Conservation (phyloP, 2,329 filamentous ascomycete species). For the Ophiostoma sp. region DNA sequence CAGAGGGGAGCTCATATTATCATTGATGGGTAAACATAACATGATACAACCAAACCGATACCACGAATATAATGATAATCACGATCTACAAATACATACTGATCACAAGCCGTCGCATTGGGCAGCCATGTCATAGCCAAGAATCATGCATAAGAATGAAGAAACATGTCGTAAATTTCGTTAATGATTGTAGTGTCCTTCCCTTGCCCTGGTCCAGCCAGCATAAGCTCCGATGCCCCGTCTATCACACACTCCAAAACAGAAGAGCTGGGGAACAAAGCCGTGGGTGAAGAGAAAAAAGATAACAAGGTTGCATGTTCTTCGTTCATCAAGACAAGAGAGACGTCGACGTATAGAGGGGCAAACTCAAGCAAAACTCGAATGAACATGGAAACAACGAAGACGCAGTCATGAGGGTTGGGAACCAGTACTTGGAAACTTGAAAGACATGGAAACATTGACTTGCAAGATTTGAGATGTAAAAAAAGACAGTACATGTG, state of each 20-base stretch:
- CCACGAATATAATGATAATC: not conserved
- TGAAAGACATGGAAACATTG: not conserved
- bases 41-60: not conserved
- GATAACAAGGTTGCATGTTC: no score
- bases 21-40: no score
- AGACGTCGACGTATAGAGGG: no score
- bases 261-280: no score
- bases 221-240: not conserved
- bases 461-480: not conserved
- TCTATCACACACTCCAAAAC: no score
- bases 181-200: not conserved
- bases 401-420: not conserved
- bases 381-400: not conserved
- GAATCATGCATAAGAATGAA: not conserved
- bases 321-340: no score
- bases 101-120: no score
- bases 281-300: no score
- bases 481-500: not conserved
- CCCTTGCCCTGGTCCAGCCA: not conserved
- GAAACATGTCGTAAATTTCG: not conserved
- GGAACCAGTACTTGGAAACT: no score
- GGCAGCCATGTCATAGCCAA: not conserved
- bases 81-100: not conserved
- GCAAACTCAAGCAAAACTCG: no score
- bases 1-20: no score